Conservation (phyloP, 768 basidiomycete genomes). For the Russula abietina region DNA sequence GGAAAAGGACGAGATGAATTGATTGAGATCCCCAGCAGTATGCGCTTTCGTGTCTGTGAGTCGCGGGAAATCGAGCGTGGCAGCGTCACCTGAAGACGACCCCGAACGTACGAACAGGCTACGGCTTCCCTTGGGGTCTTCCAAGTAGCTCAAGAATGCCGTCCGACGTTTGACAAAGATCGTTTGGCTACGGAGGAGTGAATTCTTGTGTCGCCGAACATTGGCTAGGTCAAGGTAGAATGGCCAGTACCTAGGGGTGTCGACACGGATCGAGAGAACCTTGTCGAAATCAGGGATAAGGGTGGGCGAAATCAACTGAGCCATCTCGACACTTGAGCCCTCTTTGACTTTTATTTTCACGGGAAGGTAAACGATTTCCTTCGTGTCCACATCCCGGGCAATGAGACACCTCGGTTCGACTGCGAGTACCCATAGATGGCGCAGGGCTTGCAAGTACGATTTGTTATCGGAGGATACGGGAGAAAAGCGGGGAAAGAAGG, state of each 20-base stretch:
- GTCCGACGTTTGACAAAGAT: constrained; percentile 89
- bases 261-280: constrained; percentile 75
- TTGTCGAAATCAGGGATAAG: constrained; percentile 84
- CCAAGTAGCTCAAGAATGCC: constrained; percentile 87
- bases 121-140: constrained; percentile 89
- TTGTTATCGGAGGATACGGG: constrained; percentile 79
- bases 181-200: constrained; percentile 70
- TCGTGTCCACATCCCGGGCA: constrained; percentile 87
- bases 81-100: constrained; percentile 75
- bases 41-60: constrained; percentile 59
- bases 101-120: constrained; percentile 87
- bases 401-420: constrained; percentile 90
- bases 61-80: constrained; percentile 80
- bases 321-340: constrained; percentile 52
- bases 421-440: constrained; percentile 95
- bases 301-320: constrained; percentile 85
- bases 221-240: constrained; percentile 75
- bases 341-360: constrained; percentile 81
- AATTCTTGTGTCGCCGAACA: constrained; percentile 58
- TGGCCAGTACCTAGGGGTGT: constrained; percentile 95
- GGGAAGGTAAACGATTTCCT: constrained; percentile 87
- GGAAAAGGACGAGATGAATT: constrained; percentile 84
- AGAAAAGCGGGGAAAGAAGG: constrained; percentile 90
- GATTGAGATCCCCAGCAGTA: constrained; percentile 66
- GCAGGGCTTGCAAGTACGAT: constrained; percentile 83